Evolutionary conservation across 1,284 basidiomycete species (phyloP), one percentile per base, ranked within the genome.

Genomic region (Vanrija humicola): DNA sequence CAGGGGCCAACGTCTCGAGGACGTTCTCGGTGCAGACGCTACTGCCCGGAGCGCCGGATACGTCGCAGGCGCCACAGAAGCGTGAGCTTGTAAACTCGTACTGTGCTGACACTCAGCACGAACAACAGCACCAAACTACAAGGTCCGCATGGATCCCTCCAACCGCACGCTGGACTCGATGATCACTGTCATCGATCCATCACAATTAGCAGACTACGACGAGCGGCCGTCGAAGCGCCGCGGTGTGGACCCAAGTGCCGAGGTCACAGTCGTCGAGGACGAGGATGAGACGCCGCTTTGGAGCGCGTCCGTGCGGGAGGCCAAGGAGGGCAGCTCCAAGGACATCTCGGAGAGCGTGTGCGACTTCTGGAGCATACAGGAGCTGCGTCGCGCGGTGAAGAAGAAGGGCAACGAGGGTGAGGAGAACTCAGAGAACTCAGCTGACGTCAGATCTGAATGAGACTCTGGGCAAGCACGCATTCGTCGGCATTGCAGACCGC

Each of bases 151-250:
- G 7, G 96, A 95, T 18, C 79, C 87, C 15, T 81, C 86, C 48
- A 88, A 93, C 55, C 84, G 92, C 43, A 98, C 93, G 0, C 82
- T 99, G 12, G 93, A 98, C 66, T 90, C 90, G 0, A 96, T 96
- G 90, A 86, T 95, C 56, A 84, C 65, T 0, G 64, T 73, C 1
- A 23, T 49, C 9, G 57, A 73, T 38, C 69, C 73, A 0, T 69
- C 67, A 3, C 69, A 74, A 50, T 40, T 70, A 14, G 57, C 55
- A 0, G 58, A 38, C 5, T 68, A 61, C 52, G 52, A 56, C 46
- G 58, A 66, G 40, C 56, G 66, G 23, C 58, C 69, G 23, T 18
- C 57, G 43, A 64, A 68, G 62, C 58, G 68, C 43, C 58, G 70
- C 38, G 67, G 64, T 3, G 56, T 67, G 15, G 63, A 58, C 6